Base-by-base conservation (phyloP, 306 rosid genomes). In the Calophaca sinica region DNA sequence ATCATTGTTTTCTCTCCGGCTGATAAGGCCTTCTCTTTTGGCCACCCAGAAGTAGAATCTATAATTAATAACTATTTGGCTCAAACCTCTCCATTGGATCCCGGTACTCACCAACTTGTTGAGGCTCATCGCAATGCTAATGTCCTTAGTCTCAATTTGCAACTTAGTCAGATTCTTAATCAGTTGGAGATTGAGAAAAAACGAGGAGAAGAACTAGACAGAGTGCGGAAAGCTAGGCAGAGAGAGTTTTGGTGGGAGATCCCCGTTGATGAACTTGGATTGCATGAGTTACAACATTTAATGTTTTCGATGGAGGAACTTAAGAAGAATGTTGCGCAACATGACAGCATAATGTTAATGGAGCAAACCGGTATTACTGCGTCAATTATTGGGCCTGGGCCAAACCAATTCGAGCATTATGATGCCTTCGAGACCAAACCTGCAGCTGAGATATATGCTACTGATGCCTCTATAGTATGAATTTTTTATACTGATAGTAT, bases 41-140 rank as follows among this genome's bases (percentile, higher is more conserved):
- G 81, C n/a, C 73, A 75, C 41, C 81, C 78, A 4, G 78, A 48
- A n/a, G 77, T 81, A 9, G 74, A 81, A 13, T 70, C 81, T 6
- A 29, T 81, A 6, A 48, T 76, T 0, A 57, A 81, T 39, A 57
- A 50, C 4, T 81, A 75, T 12, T 3, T 63, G 2, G n/a, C 28
- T 38, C 61, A 20, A 49, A 72, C 64, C 60, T 33, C 74, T 6
- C 59, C 46, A 7, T 4, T 0, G 2, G 63, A 70, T 0, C 4
- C 2, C 1, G 39, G 51, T 38, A 15, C 12, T 3, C 60, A 70
- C 39, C 75, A 70, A 10, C 11, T 46, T 4, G 72, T 36, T 4
- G 82, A 70, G 49, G 55, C 35, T 33, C 69, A 62, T 38, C 32
- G 57, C 2, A 54, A 42, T 4, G 63, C 68, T 3, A 80, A 44